Evolutionary conservation across 129 eudicot genomes (phyloP).

Genomic region (Pseudognaphalium luteoalbum): DNA sequence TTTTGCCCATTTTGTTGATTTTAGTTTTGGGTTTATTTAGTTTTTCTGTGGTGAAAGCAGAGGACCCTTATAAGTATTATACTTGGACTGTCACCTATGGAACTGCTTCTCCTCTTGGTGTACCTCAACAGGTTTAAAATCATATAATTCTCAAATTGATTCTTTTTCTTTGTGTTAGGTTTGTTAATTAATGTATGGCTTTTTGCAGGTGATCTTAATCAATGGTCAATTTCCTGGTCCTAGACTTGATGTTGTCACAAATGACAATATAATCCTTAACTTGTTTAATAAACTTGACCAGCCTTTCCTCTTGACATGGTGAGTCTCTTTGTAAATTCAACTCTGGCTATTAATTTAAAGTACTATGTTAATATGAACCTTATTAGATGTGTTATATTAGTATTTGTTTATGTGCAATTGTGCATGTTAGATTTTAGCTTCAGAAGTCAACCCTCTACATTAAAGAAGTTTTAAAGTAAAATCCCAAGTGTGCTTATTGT

Average conservation of each 20-base stretch:
- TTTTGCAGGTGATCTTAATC: slow-evolving; percentile 72
- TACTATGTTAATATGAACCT: not conserved
- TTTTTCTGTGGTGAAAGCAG: slow-evolving; percentile 57
- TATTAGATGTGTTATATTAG: not conserved
- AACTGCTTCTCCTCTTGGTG: slow-evolving; percentile 87
- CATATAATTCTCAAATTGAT: not conserved
- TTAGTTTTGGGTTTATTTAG: slow-evolving; percentile 48
- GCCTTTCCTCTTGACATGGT: slow-evolving; percentile 95
- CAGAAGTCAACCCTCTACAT: not conserved
- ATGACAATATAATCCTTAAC: slow-evolving; percentile 74
- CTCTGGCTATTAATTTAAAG: not conserved
- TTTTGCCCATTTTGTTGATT: slow-evolving; percentile 34
- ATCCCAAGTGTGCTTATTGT: not conserved
- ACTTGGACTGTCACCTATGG: slow-evolving; percentile 98
- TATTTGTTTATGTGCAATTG: not conserved
- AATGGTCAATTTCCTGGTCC: slow-evolving; percentile 99
- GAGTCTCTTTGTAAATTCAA: slow-evolving; percentile 31
- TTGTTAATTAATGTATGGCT: slow-evolving; percentile 13
- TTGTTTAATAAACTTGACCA: slow-evolving; percentile 74
- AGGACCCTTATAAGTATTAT: slow-evolving; percentile 75
- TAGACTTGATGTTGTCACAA: slow-evolving; percentile 68
- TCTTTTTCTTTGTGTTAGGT: not conserved
- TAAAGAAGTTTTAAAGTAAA: not conserved
- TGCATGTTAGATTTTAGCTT: slow-evolving; percentile 6
- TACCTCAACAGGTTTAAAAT: slow-evolving; percentile 72